Percentiles rank a stretch among this genome's conserved stretches.
Evolutionary conservation across 495 filamentous ascomycete genomes (phyloP).

Genomic region (Penicillium silybi): DNA sequence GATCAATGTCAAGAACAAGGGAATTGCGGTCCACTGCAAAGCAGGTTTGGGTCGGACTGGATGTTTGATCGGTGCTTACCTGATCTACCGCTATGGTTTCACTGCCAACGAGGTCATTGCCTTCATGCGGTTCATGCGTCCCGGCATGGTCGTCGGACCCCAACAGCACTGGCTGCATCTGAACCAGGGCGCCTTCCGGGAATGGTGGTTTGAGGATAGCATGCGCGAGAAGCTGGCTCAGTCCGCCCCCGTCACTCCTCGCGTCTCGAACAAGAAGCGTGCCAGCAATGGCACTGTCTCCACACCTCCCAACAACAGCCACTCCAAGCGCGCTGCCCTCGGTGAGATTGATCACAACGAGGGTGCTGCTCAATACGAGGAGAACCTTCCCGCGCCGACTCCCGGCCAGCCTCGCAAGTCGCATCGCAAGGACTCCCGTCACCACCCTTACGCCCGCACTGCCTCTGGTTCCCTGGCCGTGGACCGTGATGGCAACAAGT

Average conservation of each 20-base stretch:
- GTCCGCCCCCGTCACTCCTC: conserved; percentile 72
- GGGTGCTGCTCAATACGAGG: conserved; percentile 56
- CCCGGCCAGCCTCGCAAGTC: conserved; percentile 94
- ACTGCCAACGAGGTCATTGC: conserved; percentile 98
- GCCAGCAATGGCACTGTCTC: conserved; percentile 60
- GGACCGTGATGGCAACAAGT: conserved; percentile 31
- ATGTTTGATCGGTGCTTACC: conserved; percentile 93
- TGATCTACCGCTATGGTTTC: conserved; percentile 98
- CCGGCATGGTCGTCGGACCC: conserved; percentile 98
- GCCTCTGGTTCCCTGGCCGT: conserved; percentile 36
- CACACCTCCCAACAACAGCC: conserved; percentile 76
- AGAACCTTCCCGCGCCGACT: conserved; percentile 89
- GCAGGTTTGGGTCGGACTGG: conserved; percentile 95
- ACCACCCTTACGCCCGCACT: conserved; percentile 51
- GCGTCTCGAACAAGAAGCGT: conserved; percentile 52
- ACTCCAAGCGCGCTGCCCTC: conserved; percentile 73
- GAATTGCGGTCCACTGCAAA: conserved; percentile 97
- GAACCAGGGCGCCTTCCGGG: conserved; percentile 92
- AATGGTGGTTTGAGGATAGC: conserved; percentile 96
- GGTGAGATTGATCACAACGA: conserved; percentile 87
- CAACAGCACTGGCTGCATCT: conserved; percentile 99
- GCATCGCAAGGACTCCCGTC: conserved; percentile 56
- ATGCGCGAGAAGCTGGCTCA: conserved; percentile 63
- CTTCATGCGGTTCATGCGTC: conserved; percentile 99
- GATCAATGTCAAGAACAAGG: conserved; percentile 80